Percentiles rank a stretch among this genome's conserved stretches.
Conservation (phyloP, 2,329 filamentous ascomycete genomes). For the Tolypocladium nubicola region DNA sequence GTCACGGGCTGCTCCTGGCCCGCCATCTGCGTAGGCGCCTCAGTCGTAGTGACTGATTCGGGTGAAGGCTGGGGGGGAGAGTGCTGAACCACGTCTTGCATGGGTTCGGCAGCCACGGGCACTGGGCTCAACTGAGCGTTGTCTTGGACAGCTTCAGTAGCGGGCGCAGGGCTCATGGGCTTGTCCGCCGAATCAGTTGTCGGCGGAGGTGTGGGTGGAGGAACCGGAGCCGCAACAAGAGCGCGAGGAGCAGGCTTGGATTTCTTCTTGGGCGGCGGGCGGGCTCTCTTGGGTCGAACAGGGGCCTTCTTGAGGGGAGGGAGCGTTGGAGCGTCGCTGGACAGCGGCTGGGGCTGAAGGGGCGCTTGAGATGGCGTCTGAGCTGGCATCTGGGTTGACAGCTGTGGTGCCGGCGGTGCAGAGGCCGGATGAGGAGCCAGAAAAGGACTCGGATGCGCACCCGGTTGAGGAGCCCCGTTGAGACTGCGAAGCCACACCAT, state of each 20-base stretch:
- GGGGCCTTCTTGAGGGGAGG: conserved; percentile 13
- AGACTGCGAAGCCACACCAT: conserved; percentile 24
- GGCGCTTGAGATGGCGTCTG: neutral
- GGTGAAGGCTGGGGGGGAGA: neutral
- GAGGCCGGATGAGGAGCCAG: neutral
- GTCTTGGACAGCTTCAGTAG: neutral
- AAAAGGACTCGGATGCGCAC: neutral
- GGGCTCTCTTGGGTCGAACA: conserved; percentile 4
- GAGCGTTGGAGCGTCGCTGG: conserved; percentile 6
- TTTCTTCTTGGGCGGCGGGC: conserved; percentile 10
- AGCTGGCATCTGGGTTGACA: neutral
- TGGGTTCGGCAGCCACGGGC: neutral
- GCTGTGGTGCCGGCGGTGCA: neutral
- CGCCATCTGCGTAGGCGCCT: neutral
- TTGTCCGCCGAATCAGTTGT: conserved; percentile 27
- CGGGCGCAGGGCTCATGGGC: conserved; percentile 14
- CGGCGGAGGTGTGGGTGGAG: conserved; percentile 26
- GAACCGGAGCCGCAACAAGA: conserved; percentile 3
- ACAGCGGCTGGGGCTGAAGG: conserved; percentile 4
- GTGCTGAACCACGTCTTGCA: neutral
- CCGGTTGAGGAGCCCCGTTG: conserved; percentile 14
- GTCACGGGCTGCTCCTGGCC: neutral
- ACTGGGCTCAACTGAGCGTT: neutral
- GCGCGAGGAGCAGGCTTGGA: conserved; percentile 2
- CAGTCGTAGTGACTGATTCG: neutral